Conservation (phyloP, 352 stramenopile genomes). For the Elongisporangium undulatum region DNA sequence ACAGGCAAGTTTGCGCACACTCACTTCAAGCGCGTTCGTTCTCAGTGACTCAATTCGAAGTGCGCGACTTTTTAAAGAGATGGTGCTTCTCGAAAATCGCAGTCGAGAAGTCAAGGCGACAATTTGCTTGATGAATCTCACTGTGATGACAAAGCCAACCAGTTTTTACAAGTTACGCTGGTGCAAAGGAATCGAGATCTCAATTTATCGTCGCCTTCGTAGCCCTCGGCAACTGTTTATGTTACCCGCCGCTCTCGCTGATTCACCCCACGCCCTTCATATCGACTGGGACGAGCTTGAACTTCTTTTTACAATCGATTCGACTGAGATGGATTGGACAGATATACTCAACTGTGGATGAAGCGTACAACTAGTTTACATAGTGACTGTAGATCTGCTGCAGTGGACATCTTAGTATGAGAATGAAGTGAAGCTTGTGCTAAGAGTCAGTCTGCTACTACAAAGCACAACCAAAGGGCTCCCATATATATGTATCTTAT, state of each 20-base stretch:
- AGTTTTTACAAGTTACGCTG: not conserved
- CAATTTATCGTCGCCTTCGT: not conserved
- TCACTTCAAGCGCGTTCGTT: not conserved
- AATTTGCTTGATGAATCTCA: conserved; percentile 12
- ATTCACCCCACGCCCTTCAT: not conserved
- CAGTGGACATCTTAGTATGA: too few species aligned
- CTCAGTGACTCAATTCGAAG: not conserved
- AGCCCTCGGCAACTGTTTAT: not conserved
- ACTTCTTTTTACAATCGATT: not conserved
- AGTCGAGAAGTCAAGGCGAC: conserved; percentile 8
- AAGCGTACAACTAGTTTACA: not conserved
- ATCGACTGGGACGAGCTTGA: not conserved
- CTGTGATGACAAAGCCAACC: conserved; percentile 8
- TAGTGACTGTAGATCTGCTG: too few species aligned
- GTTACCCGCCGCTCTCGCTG: not conserved
- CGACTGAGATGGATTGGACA: not conserved
- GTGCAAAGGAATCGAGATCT: not conserved
- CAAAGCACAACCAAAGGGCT: too few species aligned
- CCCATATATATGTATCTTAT: too few species aligned
- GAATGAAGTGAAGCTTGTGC: too few species aligned
- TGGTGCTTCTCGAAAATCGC: not conserved
- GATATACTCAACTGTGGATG: not conserved
- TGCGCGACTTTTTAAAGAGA: not conserved
- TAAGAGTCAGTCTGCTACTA: too few species aligned
- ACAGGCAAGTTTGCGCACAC: not conserved